These are phyloP conservation scores for Yamadazyma diddensiae DNA, from an alignment of 1,139 yeast species.

Conservation along the genomic window DNA sequence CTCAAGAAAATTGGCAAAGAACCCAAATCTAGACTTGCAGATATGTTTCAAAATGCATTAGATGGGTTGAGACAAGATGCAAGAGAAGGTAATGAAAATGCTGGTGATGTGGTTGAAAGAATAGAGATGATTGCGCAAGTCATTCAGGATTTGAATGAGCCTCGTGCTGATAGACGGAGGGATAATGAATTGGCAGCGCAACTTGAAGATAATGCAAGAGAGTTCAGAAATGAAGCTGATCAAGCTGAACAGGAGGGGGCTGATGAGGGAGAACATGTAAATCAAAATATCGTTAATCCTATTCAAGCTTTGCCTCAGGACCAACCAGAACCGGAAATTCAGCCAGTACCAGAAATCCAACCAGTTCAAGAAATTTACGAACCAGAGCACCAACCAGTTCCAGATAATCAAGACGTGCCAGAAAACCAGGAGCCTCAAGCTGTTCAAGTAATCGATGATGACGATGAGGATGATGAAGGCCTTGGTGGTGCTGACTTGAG, in stretches of 20 bases:
- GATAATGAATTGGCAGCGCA: constrained; percentile 8
- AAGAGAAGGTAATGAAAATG: constrained; percentile 21
- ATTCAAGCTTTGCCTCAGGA: neutral
- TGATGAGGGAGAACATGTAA: neutral
- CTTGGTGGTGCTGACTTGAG: constrained; percentile 8
- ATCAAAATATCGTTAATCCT: neutral
- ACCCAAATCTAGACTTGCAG: constrained; percentile 41
- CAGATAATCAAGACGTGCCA: too few relatives aligned
- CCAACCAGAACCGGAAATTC: neutral
- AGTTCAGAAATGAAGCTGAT: constrained; percentile 8
- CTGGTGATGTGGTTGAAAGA: constrained; percentile 22
- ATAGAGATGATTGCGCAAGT: constrained; percentile 31
- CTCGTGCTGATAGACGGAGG: constrained; percentile 8
- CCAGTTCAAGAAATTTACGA: too few relatives aligned
- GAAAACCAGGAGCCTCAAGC: too few relatives aligned
- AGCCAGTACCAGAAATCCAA: too few relatives aligned
- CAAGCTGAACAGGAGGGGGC: constrained; percentile 4
- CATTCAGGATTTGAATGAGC: constrained; percentile 28
- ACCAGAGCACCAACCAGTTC: too few relatives aligned
- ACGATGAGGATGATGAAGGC: constrained; percentile 8
- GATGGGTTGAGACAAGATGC: constrained; percentile 27
- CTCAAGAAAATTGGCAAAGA: constrained; percentile 57
- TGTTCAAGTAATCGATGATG: too few relatives aligned
- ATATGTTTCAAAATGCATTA: constrained; percentile 33
- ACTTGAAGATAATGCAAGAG: constrained; percentile 10